Evolutionary conservation across 176 grass and related monocot genomes (phyloP).

Genomic region (Guadua angustifolia): DNA sequence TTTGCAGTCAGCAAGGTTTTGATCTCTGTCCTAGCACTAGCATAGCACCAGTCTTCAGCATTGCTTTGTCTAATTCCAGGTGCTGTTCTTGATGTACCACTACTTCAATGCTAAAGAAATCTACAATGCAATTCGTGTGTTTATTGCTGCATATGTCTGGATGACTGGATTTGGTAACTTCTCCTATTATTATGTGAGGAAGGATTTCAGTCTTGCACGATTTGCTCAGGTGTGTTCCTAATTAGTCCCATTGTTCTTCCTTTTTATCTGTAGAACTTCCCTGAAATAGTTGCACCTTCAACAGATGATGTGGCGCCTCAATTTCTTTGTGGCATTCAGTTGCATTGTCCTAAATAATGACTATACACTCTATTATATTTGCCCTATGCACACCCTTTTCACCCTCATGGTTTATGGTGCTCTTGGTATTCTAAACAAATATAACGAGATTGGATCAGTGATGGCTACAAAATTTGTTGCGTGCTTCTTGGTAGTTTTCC

Average conservation of each 20-base stretch:
- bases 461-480: constrained; percentile 79
- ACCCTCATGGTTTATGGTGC: constrained; percentile 98
- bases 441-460: constrained; percentile 82
- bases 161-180: constrained; percentile 99
- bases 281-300: constrained; percentile 48
- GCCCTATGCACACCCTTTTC: constrained; percentile 98
- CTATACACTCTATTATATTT: constrained; percentile 97
- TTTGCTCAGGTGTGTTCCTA: constrained; percentile 82
- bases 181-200: constrained; percentile 97
- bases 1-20: constrained; percentile 29
- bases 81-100: constrained; percentile 98
- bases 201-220: constrained; percentile 92
- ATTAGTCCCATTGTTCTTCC: constrained; percentile 16
- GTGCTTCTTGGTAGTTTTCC: constrained; percentile 88
- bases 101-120: constrained; percentile 99
- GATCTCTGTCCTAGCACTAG: constrained; percentile 11
- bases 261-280: constrained; percentile 33
- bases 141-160: constrained; percentile 99
- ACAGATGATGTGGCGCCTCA: constrained; percentile 99
- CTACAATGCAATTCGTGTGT: constrained; percentile 98
- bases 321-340: constrained; percentile 93
- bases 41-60: constrained; percentile 25
- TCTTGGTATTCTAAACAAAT: constrained; percentile 93
- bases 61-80: constrained; percentile 67
- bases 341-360: constrained; percentile 92